These are phyloP conservation scores for Piper longum DNA, from an alignment of 164 flowering plant genomes.

Conservation along the genomic window DNA sequence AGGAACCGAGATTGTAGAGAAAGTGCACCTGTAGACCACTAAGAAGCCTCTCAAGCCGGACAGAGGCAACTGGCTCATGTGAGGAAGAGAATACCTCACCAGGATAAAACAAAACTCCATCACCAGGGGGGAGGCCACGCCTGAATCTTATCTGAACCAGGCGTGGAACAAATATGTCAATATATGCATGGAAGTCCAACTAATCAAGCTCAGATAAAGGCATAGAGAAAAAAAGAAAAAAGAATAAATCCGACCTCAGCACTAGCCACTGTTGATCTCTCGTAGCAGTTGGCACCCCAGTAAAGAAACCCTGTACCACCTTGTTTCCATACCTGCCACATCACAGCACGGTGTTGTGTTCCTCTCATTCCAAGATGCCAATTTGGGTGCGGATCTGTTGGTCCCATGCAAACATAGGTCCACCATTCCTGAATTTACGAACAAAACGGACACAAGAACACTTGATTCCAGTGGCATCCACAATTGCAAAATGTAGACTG, in stretches of 20 bases:
- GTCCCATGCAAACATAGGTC: conserved; percentile 99
- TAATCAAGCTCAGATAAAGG: neutral
- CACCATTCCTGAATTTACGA: conserved; percentile 75
- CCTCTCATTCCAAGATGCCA: conserved; percentile 99
- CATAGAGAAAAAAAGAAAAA: neutral
- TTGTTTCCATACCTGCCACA: conserved; percentile 99
- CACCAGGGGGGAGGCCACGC: conserved; percentile 96
- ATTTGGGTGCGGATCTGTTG: conserved; percentile 94
- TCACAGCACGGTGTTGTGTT: conserved; percentile 96
- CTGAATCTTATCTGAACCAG: conserved; percentile 71
- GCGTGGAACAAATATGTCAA: neutral
- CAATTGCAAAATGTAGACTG: neutral
- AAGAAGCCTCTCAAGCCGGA: conserved; percentile 73
- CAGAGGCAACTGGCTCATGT: conserved; percentile 73
- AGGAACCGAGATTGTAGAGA: too few relatives aligned
- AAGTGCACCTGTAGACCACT: conserved; percentile 79
- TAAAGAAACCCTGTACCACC: conserved; percentile 88
- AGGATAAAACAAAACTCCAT: conserved; percentile 87
- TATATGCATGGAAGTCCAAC: neutral
- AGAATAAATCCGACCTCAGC: conserved; percentile 50
- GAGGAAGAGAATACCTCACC: conserved; percentile 86
- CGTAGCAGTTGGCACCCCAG: conserved; percentile 99
- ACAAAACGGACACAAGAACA: neutral
- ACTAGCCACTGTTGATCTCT: conserved; percentile 81
- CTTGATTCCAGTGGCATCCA: neutral